These are phyloP conservation scores for Botryotinia globosa DNA, from an alignment of 2,329 filamentous ascomycete species.

Conservation along the genomic window DNA sequence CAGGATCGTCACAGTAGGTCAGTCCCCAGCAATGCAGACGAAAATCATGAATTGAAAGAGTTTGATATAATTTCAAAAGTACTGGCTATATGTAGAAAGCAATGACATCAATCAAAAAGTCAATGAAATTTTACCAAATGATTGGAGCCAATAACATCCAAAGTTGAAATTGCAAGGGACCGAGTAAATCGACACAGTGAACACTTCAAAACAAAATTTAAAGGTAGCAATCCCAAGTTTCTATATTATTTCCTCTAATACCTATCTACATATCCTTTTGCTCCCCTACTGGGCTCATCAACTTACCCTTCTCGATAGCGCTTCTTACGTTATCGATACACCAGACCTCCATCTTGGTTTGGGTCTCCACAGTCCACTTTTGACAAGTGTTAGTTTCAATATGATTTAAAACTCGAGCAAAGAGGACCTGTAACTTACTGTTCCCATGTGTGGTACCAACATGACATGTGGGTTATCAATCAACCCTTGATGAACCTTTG, in stretches of 20 bases:
- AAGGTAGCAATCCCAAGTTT: not conserved
- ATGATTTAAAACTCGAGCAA: no score
- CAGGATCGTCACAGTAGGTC: not conserved
- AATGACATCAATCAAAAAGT: not conserved
- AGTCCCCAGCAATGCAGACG: not conserved
- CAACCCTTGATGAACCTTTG: constrained; percentile 69
- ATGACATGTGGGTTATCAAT: constrained; percentile 68
- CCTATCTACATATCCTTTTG: constrained; percentile 49
- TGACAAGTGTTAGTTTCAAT: not conserved
- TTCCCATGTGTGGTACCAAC: constrained; percentile 83
- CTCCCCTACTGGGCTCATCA: constrained; percentile 71
- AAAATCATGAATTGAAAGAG: not conserved
- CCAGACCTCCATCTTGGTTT: constrained; percentile 71
- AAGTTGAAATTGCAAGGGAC: not conserved
- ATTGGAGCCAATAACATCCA: not conserved
- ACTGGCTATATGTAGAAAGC: not conserved
- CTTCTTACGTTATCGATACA: constrained; percentile 66
- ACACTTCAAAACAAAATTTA: not conserved
- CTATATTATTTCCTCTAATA: not conserved
- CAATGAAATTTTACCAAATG: not conserved
- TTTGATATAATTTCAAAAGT: not conserved
- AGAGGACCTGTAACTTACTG: constrained; percentile 37
- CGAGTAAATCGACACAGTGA: not conserved
- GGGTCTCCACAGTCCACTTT: constrained; percentile 62
- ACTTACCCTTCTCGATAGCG: constrained; percentile 58